A percentile compares a stretch with the other conserved stretches of the same genome.
Conservation (phyloP, 768 basidiomycete genomes). For the Calocybe indica region DNA sequence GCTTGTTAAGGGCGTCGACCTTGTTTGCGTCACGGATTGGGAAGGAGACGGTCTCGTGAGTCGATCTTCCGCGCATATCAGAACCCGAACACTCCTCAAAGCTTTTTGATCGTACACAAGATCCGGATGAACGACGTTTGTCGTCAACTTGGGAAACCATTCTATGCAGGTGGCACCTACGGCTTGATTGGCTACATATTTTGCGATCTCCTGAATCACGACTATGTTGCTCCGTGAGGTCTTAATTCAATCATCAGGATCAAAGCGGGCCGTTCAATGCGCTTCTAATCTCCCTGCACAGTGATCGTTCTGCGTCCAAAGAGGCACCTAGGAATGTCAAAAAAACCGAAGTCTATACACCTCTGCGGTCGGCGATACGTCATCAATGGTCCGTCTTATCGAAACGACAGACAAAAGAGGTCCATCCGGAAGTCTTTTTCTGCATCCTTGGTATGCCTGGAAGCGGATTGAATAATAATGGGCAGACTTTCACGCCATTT, state of each 20-base stretch:
- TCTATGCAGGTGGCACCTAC: constrained; percentile 91
- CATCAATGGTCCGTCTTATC: constrained; percentile 67
- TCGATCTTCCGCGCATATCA: not conserved
- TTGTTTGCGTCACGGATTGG: constrained; percentile 86
- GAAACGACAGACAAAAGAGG: constrained; percentile 73
- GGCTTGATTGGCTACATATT: constrained; percentile 93
- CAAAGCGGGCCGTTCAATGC: constrained; percentile 6
- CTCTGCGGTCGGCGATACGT: constrained; percentile 56
- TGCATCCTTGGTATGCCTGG: constrained; percentile 55
- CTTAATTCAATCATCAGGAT: constrained; percentile 3
- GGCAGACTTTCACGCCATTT: not conserved
- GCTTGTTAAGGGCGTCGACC: constrained; percentile 63
- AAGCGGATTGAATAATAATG: not conserved
- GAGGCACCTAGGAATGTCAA: constrained; percentile 55
- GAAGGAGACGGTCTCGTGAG: constrained; percentile 66
- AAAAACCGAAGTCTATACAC: constrained; percentile 55
- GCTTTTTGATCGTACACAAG: constrained; percentile 31
- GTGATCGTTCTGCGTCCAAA: constrained; percentile 58
- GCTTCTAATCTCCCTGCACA: constrained; percentile 20
- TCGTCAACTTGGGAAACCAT: constrained; percentile 64
- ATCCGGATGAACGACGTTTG: constrained; percentile 76
- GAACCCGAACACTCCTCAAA: constrained; percentile 6
- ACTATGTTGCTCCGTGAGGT: constrained; percentile 80
- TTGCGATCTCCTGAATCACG: constrained; percentile 84
- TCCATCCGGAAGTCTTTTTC: constrained; percentile 73